Evolutionary conservation across 176 grass and related monocot genomes (phyloP).

Genomic region (Musa schizocarpa): DNA sequence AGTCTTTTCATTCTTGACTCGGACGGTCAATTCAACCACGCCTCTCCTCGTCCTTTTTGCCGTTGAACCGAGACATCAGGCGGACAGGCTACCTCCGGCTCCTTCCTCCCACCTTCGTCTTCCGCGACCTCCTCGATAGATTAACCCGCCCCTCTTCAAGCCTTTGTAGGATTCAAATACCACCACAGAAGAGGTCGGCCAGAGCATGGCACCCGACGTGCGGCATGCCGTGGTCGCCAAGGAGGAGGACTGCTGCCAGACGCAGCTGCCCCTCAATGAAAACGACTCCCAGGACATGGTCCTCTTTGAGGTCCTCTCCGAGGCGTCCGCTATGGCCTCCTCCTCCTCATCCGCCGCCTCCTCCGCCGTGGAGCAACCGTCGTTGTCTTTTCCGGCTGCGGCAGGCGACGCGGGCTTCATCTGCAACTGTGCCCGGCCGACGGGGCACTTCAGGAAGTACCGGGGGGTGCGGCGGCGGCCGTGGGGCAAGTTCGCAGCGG

Average conservation of each 20-base stretch:
- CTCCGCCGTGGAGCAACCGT: not conserved
- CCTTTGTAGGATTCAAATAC: no score
- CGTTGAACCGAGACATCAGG: no score
- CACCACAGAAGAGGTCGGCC: no score
- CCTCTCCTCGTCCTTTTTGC: no score
- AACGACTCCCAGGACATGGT: constrained; percentile 93
- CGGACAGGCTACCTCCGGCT: no score
- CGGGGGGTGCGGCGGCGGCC: constrained; percentile 80
- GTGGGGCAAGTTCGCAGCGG: constrained; percentile 89
- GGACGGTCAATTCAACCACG: no score
- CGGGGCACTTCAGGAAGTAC: constrained; percentile 34
- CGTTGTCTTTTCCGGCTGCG: no score
- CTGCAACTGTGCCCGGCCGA: not conserved
- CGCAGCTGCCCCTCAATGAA: constrained; percentile 69
- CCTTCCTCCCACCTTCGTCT: no score
- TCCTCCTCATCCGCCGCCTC: not conserved
- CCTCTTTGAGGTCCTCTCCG: constrained; percentile 76
- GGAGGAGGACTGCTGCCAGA: not conserved
- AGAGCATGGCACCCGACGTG: no score
- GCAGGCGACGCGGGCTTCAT: not conserved
- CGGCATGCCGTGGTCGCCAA: not conserved
- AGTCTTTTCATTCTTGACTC: no score
- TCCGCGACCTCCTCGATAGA: no score
- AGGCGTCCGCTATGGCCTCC: constrained; percentile 36
- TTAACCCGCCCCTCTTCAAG: no score